A percentile compares a stretch with the other conserved stretches of the same genome.
Evolutionary conservation across 2,329 filamentous ascomycete species (phyloP).

Genomic region (Colletotrichum endophyticum): DNA sequence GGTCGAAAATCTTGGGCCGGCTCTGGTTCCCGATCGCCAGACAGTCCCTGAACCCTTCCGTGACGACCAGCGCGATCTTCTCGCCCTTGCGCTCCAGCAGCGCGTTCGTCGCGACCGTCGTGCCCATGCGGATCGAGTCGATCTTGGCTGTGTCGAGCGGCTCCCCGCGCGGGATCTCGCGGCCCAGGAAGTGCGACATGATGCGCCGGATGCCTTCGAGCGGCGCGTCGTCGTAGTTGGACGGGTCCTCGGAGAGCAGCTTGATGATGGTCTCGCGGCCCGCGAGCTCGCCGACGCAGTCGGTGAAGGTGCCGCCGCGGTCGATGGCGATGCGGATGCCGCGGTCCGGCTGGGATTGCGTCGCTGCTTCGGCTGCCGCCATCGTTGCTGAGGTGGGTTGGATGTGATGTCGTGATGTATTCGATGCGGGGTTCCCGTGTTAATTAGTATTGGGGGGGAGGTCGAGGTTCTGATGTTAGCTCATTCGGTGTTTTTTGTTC

Average conservation of each 20-base stretch:
- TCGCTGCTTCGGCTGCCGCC: conserved; percentile 28
- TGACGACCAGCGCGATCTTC: conserved; percentile 85
- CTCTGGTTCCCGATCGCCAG: conserved; percentile 90
- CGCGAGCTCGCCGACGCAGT: conserved; percentile 85
- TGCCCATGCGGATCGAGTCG: conserved; percentile 94
- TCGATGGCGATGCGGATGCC: conserved; percentile 79
- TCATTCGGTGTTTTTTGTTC: not conserved
- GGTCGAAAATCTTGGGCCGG: conserved; percentile 87
- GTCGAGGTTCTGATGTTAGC: not conserved
- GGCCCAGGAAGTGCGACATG: conserved; percentile 75
- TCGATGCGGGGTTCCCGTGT: not conserved
- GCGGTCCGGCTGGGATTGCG: conserved; percentile 38
- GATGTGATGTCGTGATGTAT: not conserved
- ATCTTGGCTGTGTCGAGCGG: conserved; percentile 82
- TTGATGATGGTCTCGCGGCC: conserved; percentile 85
- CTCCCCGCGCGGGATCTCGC: conserved; percentile 80
- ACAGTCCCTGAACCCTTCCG: conserved; percentile 86
- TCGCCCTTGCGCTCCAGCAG: conserved; percentile 90
- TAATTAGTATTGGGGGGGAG: not conserved
- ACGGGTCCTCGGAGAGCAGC: conserved; percentile 86
- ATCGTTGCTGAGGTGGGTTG: conserved; percentile 28
- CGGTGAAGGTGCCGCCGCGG: conserved; percentile 89
- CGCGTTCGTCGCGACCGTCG: conserved; percentile 92
- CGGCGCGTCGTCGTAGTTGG: conserved; percentile 89
- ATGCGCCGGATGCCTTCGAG: conserved; percentile 90